Base-by-base conservation (phyloP, 2,329 filamentous ascomycete species). In the Exophiala calicioides region DNA sequence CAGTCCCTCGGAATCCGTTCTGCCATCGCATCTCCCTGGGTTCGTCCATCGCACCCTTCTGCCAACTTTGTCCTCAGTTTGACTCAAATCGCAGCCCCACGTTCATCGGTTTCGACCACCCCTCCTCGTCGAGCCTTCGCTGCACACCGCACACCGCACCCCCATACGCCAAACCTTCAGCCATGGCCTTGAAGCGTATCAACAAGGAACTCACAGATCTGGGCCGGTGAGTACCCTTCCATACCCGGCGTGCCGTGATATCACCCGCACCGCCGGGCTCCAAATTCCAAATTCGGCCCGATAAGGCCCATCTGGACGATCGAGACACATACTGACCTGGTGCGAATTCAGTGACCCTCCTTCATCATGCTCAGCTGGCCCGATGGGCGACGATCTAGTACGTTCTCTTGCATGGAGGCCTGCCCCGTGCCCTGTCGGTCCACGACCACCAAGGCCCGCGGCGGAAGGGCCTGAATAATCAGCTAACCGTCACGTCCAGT, bases 311-410 rank as follows among this genome's bases (percentile, higher is more conserved):
- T 13, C 26, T 16, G 31, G 8, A 23, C 19, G 15, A 13, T 13
- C 2, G 20, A 24, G 40, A 21, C 16, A 46, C 18, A 47, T 50
- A 43, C 54, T 61, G 63, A 56, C 60, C 40, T 19, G 27, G 18
- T 27, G 41, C 47, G 15, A 20, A 34, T 56, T 56, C 63, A 97
- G 93, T 78, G 93, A 98, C 71, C 93, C 93, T 69, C 93, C 93
- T 67, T 97, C 93, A 50, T 97, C 91, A 62, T 98, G 93, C 84
- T 97, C 91, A 69, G 93, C 93, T 65, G 93, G 93, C 60, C 93
- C 93, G 61, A 85, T 94, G 66, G 90, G 90, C 71, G 91, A 97
- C 78, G 93, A 98, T 78, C 74, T 98, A 83, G 93, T 97, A 90
- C 67, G 89, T 48, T 44, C 23, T 36, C 52, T 47, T 53, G 10